These are phyloP conservation scores for Picea glauca DNA, from an alignment of 75 land plant species.

Conservation along the genomic window DNA sequence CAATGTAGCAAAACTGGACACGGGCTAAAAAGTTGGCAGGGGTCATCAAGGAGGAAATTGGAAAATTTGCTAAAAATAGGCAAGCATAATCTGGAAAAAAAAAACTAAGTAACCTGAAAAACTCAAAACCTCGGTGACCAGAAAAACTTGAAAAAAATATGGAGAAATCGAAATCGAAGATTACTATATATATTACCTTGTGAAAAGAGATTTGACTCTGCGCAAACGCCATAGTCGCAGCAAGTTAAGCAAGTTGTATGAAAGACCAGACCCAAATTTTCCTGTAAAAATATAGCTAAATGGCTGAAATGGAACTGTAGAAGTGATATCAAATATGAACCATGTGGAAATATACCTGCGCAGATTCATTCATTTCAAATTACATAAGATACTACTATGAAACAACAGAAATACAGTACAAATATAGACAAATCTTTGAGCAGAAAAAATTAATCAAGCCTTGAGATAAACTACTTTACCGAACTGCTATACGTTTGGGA, in stretches of 20 bases:
- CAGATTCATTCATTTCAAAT: slow-evolving; percentile 1
- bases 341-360: slow-evolving; percentile 46
- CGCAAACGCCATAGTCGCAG: slow-evolving; percentile 74
- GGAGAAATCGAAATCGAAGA: not conserved
- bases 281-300: slow-evolving; percentile 30
- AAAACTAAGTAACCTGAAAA: too few species aligned
- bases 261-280: slow-evolving; percentile 16
- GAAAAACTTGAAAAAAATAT: too few species aligned
- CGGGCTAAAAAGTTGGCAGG: too few species aligned
- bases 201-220: slow-evolving; percentile 58
- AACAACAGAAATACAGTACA: not conserved
- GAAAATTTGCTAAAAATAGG: too few species aligned
- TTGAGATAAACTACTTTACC: slow-evolving; percentile 10
- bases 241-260: slow-evolving; percentile 55
- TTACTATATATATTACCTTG: slow-evolving; percentile 21
- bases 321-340: slow-evolving; percentile 66
- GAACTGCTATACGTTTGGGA: slow-evolving; percentile 37
- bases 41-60: too few species aligned
- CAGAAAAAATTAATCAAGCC: not conserved
- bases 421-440: not conserved
- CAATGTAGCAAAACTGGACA: too few species aligned
- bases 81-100: too few species aligned
- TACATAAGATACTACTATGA: not conserved
- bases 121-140: not conserved
- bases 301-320: slow-evolving; percentile 56